Evolutionary conservation across 2,329 filamentous ascomycete species (phyloP).

Genomic region (Paecilomyces dactylethromorphus): DNA sequence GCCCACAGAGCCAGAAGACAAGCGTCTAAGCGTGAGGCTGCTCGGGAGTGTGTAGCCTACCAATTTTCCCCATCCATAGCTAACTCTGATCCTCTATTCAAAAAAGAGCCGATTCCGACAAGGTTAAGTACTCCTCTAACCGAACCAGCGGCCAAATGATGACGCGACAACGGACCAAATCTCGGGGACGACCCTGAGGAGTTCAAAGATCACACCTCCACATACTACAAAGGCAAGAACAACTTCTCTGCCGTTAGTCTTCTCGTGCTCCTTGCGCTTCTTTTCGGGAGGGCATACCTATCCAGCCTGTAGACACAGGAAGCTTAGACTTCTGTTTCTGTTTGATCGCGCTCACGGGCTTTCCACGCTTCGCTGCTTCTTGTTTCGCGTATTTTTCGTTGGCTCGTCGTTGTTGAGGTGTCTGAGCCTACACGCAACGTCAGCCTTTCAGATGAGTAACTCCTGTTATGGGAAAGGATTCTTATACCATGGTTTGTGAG

Average conservation of each 20-base stretch:
- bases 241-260: conserved; percentile 32
- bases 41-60: neutral
- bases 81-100: neutral
- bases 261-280: neutral
- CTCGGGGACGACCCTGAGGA: conserved; percentile 40
- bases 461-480: neutral
- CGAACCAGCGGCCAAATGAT: conserved; percentile 18
- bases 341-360: conserved; percentile 39
- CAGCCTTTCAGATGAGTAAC: neutral
- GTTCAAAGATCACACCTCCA: conserved; percentile 54
- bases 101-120: neutral
- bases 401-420: conserved; percentile 58
- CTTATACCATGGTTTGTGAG: neutral
- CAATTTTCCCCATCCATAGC: neutral
- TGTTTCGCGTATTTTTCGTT: conserved; percentile 56
- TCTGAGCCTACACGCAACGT: conserved; percentile 47
- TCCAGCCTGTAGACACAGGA: conserved; percentile 51
- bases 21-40: neutral
- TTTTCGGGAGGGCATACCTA: conserved; percentile 45
- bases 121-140: conserved; percentile 4
- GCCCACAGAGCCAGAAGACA: neutral
- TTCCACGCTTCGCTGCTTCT: conserved; percentile 56
- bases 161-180: conserved; percentile 30
- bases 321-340: conserved; percentile 46
- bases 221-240: conserved; percentile 58